phyloP scores from a whole-genome alignment of 345 rosid species.

The Barbarea vulgaris region DNA sequence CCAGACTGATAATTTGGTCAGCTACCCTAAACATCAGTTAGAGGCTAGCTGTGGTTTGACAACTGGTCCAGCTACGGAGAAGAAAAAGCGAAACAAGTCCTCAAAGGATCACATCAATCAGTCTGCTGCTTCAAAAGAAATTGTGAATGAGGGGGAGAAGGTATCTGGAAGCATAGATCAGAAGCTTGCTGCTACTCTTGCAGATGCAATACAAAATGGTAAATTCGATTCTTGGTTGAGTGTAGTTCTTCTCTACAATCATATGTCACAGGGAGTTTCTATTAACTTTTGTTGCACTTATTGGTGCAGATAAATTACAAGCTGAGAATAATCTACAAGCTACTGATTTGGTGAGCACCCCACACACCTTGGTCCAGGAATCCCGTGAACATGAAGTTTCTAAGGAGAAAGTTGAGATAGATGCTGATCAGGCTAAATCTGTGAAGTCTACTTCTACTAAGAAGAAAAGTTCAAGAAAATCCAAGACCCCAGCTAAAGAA shows the following conservation, averaged over 20 bases:
- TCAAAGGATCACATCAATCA: conserved; percentile 20
- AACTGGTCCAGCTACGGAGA: no score
- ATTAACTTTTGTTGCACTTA: background rate
- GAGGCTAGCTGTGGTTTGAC: no score
- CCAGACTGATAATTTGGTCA: no score
- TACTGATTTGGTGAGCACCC: no score
- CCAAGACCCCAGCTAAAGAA: conserved; percentile 35
- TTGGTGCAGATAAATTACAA: background rate
- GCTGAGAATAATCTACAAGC: background rate
- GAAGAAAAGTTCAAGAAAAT: conserved; percentile 50
- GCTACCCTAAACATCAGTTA: no score
- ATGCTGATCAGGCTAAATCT: conserved; percentile 28
- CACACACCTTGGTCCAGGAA: no score
- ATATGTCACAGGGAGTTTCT: background rate
- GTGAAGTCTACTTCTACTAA: conserved; percentile 46
- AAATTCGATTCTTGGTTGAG: background rate
- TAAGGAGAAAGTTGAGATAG: background rate
- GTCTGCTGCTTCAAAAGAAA: background rate
- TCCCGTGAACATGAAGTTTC: background rate
- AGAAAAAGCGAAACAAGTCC: conserved; percentile 16
- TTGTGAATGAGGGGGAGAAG: background rate
- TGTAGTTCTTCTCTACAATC: background rate
- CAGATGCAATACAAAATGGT: conserved; percentile 27
- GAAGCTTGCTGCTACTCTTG: background rate
- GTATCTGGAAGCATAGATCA: conserved; percentile 20